These are phyloP conservation scores for Naganishia albida DNA, from an alignment of 1,284 basidiomycete genomes.

Conservation along the genomic window DNA sequence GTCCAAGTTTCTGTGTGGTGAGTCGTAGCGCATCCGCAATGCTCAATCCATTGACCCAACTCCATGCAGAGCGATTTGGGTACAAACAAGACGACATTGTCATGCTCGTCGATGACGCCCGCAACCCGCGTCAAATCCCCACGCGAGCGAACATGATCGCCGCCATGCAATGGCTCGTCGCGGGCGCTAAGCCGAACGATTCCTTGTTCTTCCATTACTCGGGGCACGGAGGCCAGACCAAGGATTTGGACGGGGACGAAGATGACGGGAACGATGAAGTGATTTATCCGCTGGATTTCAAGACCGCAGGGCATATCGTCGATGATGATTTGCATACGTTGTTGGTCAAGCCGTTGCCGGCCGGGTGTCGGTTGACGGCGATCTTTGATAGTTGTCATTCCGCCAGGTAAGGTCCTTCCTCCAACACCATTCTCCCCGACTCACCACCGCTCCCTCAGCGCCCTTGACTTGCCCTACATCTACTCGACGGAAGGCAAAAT, in stretches of 20 bases:
- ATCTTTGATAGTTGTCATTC: constrained; percentile 69
- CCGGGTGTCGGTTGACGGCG: constrained; percentile 82
- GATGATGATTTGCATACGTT: constrained; percentile 62
- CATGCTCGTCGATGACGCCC: constrained; percentile 76
- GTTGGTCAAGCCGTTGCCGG: constrained; percentile 67
- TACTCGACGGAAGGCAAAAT: constrained; percentile 92
- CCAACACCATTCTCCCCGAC: not conserved
- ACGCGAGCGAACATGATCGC: constrained; percentile 80
- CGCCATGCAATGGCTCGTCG: constrained; percentile 86
- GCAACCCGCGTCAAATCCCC: constrained; percentile 66
- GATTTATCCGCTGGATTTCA: constrained; percentile 81
- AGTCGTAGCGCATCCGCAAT: not conserved
- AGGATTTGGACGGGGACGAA: constrained; percentile 63
- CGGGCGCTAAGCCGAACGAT: constrained; percentile 75
- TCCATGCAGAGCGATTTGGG: constrained; percentile 61
- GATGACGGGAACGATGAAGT: constrained; percentile 62
- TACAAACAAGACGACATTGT: constrained; percentile 83
- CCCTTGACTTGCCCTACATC: constrained; percentile 57
- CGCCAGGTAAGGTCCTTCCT: constrained; percentile 38
- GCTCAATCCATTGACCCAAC: not conserved
- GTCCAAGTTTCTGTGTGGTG: constrained; percentile 68
- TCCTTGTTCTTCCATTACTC: constrained; percentile 82
- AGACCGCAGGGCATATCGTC: constrained; percentile 71
- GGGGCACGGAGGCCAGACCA: constrained; percentile 80
- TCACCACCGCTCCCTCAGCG: constrained; percentile 42